phyloP scores from a whole-genome alignment of 495 filamentous ascomycete species.

The Trichodelitschia bisporula region DNA sequence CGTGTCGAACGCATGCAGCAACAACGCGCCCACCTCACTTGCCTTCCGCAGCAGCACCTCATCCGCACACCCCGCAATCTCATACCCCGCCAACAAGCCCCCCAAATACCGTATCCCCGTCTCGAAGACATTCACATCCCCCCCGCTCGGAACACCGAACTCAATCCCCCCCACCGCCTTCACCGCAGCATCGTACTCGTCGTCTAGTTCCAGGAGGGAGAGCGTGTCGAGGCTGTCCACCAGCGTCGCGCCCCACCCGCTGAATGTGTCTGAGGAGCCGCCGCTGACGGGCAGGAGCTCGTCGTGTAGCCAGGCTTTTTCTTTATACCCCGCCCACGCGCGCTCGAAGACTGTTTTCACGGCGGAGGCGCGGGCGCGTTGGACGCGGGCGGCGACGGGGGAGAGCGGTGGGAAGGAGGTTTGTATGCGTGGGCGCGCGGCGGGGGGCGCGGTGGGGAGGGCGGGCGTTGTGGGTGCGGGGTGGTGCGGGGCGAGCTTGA shows the following conservation, averaged over 20 bases:
- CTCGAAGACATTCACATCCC: conserved; percentile 17
- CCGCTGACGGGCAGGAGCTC: conserved; percentile 15
- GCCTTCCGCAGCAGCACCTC: conserved; percentile 12
- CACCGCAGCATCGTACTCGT: conserved; percentile 34
- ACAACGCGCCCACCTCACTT: conserved; percentile 16
- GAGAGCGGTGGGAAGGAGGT: no score
- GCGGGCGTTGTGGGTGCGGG: no score
- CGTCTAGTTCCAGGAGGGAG: conserved; percentile 34
- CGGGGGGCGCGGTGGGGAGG: no score
- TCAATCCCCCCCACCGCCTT: conserved; percentile 27
- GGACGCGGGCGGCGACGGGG: no score
- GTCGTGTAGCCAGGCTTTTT: conserved; percentile 16
- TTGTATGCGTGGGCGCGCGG: no score
- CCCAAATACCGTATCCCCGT: conserved; percentile 18
- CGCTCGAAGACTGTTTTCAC: conserved; percentile 13
- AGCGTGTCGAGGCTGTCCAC: conserved; percentile 38
- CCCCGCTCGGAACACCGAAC: conserved; percentile 17
- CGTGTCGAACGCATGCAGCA: conserved; percentile 17
- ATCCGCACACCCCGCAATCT: conserved; percentile 13
- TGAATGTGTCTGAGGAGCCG: conserved; percentile 23
- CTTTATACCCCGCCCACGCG: conserved; percentile 13
- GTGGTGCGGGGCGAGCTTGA: no score
- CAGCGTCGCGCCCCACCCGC: conserved; percentile 34
- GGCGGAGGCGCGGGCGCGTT: no score
- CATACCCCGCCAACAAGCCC: conserved; percentile 15